These are phyloP conservation scores for Cryphonectria japonica DNA, from an alignment of 2,329 filamentous ascomycete genomes.

Conservation along the genomic window DNA sequence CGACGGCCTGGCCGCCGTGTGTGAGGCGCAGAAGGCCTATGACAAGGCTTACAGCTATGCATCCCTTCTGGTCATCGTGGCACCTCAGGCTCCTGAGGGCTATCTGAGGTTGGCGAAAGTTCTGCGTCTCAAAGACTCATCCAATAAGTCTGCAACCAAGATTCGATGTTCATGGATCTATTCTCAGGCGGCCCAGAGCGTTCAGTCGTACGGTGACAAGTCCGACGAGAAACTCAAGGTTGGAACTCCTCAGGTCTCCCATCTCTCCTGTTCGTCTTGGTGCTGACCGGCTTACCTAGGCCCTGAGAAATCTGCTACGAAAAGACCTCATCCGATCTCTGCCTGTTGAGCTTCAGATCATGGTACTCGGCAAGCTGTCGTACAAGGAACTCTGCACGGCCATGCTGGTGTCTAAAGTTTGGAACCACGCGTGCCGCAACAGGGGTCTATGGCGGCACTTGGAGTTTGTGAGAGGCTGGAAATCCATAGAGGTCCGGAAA, in stretches of 20 bases:
- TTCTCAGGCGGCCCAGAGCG: conserved; percentile 19
- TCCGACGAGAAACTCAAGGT: conserved; percentile 21
- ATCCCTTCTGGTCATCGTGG: conserved; percentile 19
- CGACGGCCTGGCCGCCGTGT: conserved; percentile 8
- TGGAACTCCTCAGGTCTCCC: not conserved
- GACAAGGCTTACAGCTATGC: conserved; percentile 19
- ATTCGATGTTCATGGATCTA: conserved; percentile 21
- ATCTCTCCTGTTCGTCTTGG: not conserved
- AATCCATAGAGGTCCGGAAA: not conserved
- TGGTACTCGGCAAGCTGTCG: conserved; percentile 13
- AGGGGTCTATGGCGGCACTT: conserved; percentile 21
- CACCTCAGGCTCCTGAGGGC: conserved; percentile 25
- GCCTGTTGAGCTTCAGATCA: conserved; percentile 11
- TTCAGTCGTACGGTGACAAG: conserved; percentile 16
- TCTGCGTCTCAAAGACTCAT: conserved; percentile 8
- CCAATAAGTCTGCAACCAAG: conserved; percentile 2
- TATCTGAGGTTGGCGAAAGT: conserved; percentile 27
- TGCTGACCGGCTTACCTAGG: conserved; percentile 12
- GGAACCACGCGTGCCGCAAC: conserved; percentile 21
- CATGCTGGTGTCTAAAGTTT: conserved; percentile 25
- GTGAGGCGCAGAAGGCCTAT: conserved; percentile 6
- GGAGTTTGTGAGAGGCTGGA: not conserved
- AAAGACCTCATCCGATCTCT: conserved; percentile 17
- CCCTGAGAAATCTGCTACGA: conserved; percentile 11
- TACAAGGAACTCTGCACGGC: conserved; percentile 18